Conservation (phyloP, 345 rosid species). For the Brassica incana region DNA sequence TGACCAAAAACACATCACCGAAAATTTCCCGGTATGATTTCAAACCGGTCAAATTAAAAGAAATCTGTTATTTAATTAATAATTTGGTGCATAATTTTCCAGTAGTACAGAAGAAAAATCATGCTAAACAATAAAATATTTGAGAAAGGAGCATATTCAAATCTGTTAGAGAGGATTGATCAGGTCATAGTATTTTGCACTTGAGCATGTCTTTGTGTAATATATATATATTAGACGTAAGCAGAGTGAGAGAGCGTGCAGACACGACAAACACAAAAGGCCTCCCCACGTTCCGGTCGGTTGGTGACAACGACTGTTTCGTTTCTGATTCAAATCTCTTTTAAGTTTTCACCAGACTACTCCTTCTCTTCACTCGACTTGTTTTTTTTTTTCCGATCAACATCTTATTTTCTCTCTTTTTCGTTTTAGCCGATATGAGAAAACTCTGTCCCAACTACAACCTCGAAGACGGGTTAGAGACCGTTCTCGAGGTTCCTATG, state of each 20-base stretch:
- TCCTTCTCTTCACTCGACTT: constrained; percentile 30
- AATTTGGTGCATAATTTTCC: neutral
- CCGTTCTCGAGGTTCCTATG: constrained; percentile 93
- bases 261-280: constrained; percentile 67
- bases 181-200: constrained; percentile 22
- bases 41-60: constrained; percentile 7
- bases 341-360: constrained; percentile 28
- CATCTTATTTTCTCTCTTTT: neutral
- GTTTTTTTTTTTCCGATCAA: neutral
- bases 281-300: constrained; percentile 76
- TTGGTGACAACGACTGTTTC: constrained; percentile 48
- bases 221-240: constrained; percentile 18
- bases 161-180: constrained; percentile 11
- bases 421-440: constrained; percentile 53
- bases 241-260: constrained; percentile 62
- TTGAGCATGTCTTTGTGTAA: constrained; percentile 24
- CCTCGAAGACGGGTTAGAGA: constrained; percentile 86
- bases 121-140: neutral
- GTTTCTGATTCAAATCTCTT: constrained; percentile 27
- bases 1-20: constrained; percentile 1
- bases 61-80: neutral
- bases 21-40: neutral
- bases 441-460: constrained; percentile 86
- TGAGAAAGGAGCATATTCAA: neutral
- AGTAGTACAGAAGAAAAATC: neutral